These are phyloP conservation scores for Ceratopteris richardii DNA, from an alignment of 75 land plant species.

Conservation along the genomic window DNA sequence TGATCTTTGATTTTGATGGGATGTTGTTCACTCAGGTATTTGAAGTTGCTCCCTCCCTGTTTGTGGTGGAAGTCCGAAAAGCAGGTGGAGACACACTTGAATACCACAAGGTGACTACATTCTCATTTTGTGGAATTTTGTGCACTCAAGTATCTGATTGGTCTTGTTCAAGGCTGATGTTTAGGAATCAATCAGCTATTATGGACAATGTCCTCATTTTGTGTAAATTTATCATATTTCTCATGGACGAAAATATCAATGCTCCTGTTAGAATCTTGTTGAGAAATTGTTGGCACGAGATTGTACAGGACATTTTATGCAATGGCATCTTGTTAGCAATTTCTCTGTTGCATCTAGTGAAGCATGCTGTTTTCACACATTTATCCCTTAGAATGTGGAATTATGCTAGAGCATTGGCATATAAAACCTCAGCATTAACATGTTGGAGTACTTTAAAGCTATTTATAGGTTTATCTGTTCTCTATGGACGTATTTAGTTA, in stretches of 20 bases:
- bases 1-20: neutral
- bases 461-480: no score
- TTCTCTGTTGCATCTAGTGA: no score
- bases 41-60: constrained; percentile 34
- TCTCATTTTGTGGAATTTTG: neutral
- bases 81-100: constrained; percentile 28
- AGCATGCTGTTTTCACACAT: no score
- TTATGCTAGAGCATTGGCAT: no score
- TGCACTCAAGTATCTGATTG: neutral
- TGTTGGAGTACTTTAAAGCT: no score
- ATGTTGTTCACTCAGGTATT: constrained; percentile 15
- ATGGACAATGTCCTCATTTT: neutral
- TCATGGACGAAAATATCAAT: neutral
- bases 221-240: neutral
- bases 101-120: constrained; percentile 29
- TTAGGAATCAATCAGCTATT: neutral
- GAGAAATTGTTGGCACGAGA: no score
- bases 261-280: neutral
- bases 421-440: no score
- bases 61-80: constrained; percentile 30
- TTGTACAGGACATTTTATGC: no score
- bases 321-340: no score
- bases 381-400: no score
- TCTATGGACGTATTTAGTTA: no score
- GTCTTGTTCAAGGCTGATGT: neutral